Evolutionary conservation across 495 filamentous ascomycete genomes (phyloP), one percentile per base, ranked within the genome.

Genomic region (Hypoxylon fuscum): DNA sequence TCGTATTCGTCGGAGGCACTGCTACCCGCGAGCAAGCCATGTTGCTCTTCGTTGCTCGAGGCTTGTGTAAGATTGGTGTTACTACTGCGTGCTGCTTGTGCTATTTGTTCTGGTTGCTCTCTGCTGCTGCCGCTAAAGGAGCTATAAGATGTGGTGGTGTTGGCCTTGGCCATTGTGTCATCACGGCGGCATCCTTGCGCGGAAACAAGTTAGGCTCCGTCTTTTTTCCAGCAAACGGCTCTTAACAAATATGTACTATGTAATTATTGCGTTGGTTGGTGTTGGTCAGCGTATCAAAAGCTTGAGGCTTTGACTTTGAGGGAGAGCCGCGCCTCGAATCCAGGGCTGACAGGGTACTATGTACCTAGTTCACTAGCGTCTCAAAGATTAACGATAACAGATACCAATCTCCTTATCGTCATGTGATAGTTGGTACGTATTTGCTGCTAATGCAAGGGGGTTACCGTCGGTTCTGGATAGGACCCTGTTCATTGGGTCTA

Each of bases 81-180:
- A n/a, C 4, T 8, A 27, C 4, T 27, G 3, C 25, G 25, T 27
- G 25, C 25, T n/a, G n/a, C 25, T 38, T 14, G 35, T 49, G 57
- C 17, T 41, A n/a, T n/a, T n/a, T n/a, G n/a, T n/a, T n/a, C n/a
- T n/a, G n/a, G 10, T 43, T 67, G 69, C 63, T 67, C 69, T 63
- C 53, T 65, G 25, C n/a, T n/a, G n/a, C n/a, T n/a, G n/a, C n/a
- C n/a, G n/a, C 22, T 69, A 52, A 54, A 51, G 57, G 66, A 68
- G 74, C 72, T 75, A 58, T 71, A 55, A 46, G 69, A 66, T 52
- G 66, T 74, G 25, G 66, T 74, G 25, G 25, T 27, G 25, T 27
- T 27, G 73, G 76, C 76, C 74, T 72, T 76, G 74, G 76, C 75
- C 78, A 79, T 80, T 66, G 62, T 73, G 68, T 66, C 68, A 68